phyloP scores from a whole-genome alignment of 2,329 filamentous ascomycete species.

The Diplocarpon mali region DNA sequence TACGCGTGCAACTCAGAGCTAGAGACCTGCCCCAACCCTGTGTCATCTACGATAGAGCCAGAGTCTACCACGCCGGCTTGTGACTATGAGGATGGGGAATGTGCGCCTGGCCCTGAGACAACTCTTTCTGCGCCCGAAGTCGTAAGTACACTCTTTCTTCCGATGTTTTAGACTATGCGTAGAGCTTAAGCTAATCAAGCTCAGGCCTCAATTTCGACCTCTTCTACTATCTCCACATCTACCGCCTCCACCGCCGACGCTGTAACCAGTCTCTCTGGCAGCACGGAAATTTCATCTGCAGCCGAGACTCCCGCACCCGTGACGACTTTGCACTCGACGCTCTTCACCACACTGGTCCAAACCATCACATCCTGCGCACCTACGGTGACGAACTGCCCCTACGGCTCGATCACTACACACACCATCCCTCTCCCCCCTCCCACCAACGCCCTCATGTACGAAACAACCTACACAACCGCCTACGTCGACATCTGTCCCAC shows the following conservation, averaged over 20 bases:
- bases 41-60: not conserved
- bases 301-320: not conserved
- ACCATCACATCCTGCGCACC: not conserved
- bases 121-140: not conserved
- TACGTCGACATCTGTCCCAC: conserved; percentile 3
- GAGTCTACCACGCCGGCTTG: not conserved
- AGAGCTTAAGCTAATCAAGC: not conserved
- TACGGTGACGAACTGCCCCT: not conserved
- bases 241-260: not conserved
- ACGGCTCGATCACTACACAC: not conserved
- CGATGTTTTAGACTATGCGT: not conserved
- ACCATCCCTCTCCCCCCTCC: not conserved
- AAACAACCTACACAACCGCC: conserved; percentile 1
- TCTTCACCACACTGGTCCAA: not conserved
- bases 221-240: not conserved
- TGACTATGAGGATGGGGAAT: not conserved
- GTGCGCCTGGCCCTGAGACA: not conserved
- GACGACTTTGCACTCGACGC: not conserved
- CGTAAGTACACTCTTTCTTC: not conserved
- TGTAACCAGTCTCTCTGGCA: not conserved
- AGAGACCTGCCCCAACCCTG: not conserved
- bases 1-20: not conserved
- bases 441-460: not conserved
- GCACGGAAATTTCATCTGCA: not conserved
- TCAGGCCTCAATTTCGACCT: not conserved